A percentile compares a stretch with the other conserved stretches of the same genome.
Evolutionary conservation across 495 filamentous ascomycete genomes (phyloP).

Genomic region (Hapsidospora chrysogenum): DNA sequence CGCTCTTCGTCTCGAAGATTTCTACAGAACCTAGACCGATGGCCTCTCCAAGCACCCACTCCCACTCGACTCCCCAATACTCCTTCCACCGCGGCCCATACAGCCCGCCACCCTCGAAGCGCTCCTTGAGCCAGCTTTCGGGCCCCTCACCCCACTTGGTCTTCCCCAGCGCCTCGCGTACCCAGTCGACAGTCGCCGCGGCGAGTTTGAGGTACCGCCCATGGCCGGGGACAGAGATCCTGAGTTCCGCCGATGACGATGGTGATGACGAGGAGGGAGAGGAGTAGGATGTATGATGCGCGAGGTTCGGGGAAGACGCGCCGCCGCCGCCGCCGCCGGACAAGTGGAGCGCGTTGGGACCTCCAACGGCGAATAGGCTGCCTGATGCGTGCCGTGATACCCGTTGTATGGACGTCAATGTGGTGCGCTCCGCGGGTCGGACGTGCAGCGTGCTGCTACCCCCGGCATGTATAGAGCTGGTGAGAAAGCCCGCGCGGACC

Average conservation of each 20-base stretch:
- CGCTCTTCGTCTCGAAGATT: slow-evolving; percentile 69
- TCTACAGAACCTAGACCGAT: slow-evolving; percentile 68
- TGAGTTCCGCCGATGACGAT: slow-evolving; percentile 17
- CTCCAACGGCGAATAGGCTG: slow-evolving; percentile 44
- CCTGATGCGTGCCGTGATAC: slow-evolving; percentile 45
- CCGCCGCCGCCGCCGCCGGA: slow-evolving; percentile 27
- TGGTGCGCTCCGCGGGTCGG: slow-evolving; percentile 33
- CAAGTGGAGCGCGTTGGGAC: slow-evolving; percentile 33
- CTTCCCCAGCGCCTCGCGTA: slow-evolving; percentile 48
- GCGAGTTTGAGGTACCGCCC: slow-evolving; percentile 63
- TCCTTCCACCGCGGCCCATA: slow-evolving; percentile 60
- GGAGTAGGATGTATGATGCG: slow-evolving; percentile 1
- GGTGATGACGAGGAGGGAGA: slow-evolving; percentile 1
- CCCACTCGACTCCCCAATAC: slow-evolving; percentile 59
- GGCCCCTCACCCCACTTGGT: slow-evolving; percentile 48
- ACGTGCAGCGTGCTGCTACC: slow-evolving; percentile 29
- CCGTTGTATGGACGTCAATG: slow-evolving; percentile 32
- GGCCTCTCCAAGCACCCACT: slow-evolving; percentile 64
- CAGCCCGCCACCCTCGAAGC: slow-evolving; percentile 57
- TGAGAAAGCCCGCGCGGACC: slow-evolving; percentile 58
- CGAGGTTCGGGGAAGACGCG: slow-evolving; percentile 13
- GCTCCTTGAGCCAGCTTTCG: slow-evolving; percentile 47
- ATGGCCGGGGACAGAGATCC: slow-evolving; percentile 54
- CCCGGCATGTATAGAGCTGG: neutral
- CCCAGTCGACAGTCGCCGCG: slow-evolving; percentile 43